phyloP scores from a whole-genome alignment of 257 asterid species.

The Solanum tarijense region DNA sequence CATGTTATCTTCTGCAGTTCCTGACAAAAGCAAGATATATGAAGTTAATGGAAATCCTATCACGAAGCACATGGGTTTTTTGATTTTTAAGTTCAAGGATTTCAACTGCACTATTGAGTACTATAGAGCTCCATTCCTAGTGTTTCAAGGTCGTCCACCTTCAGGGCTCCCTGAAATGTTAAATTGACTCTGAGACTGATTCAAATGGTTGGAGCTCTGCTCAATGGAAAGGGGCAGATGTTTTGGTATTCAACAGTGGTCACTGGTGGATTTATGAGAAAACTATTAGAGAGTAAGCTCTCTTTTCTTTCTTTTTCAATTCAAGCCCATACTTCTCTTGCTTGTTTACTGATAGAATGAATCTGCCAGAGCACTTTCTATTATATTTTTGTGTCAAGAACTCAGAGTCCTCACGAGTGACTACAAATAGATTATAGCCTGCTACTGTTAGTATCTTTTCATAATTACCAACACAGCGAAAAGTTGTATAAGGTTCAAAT shows the following conservation, averaged over 20 bases:
- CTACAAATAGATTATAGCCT: background rate
- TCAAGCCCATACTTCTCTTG: background rate
- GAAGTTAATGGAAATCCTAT: conserved; percentile 78
- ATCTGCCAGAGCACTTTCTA: background rate
- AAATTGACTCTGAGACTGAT: conserved; percentile 61
- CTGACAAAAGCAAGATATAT: conserved; percentile 46
- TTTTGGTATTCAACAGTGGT: conserved; percentile 72
- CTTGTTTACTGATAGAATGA: background rate
- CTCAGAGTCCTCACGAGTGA: background rate
- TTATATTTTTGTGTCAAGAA: background rate
- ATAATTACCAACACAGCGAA: background rate
- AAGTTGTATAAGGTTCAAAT: background rate
- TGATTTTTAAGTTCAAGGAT: conserved; percentile 50
- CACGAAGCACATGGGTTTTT: conserved; percentile 70
- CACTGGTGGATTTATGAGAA: conserved; percentile 96
- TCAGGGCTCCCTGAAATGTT: conserved; percentile 28
- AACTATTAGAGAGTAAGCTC: conserved; percentile 54
- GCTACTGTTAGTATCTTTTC: background rate
- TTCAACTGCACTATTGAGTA: conserved; percentile 78
- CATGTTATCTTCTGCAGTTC: conserved; percentile 60
- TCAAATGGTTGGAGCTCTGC: conserved; percentile 71
- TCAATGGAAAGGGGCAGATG: conserved; percentile 66
- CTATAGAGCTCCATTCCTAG: conserved; percentile 79
- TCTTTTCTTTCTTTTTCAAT: background rate
- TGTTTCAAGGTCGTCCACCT: conserved; percentile 72